Base-by-base conservation (phyloP, 768 basidiomycete genomes). In the Paxillus involutus region DNA sequence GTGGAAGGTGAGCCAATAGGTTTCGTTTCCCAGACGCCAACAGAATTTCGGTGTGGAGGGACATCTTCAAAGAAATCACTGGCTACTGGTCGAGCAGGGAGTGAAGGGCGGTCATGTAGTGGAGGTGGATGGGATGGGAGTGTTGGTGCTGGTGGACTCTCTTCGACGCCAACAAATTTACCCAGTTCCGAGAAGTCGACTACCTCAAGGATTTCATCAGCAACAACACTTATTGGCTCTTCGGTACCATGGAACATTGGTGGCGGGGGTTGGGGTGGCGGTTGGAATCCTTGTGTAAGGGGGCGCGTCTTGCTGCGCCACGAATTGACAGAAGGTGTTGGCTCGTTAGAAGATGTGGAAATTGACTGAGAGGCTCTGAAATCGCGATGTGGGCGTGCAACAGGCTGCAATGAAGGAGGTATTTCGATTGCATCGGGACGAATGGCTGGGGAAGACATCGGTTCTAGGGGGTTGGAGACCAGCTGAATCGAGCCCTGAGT, bases 141-240 rank as follows among this genome's bases (percentile, higher is more conserved):
- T 44, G 59, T 45, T 40, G 67, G 39, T 37, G 39, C 16, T 44
- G 49, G 44, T 29, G 49, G 47, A 36, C 52, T 29, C 13, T 65
- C 47, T 29, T 69, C 69, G 44, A 72, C 72, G 29, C 80, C 84
- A 11, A 88, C 76, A 55, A 92, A 81, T 71, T 82, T 86, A 41
- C 77, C 87, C 66, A 91, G 76, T 44, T 93, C 89, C 3, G 80
- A 80, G 59, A 91, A 93, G 62, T 92, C 89, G 7, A 93, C 81
- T n/a, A 88, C 80, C 62, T 91, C 89, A 3, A 91, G 77, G 51
- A 84, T 80, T 60, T 86, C 88, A 19, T 79, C 81, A 4, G 77
- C 68, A 50, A 71, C 69, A 40, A 76, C 69, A 16, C 72, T 71
- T n/a, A 87, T 56, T 10, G 67, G 56, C 36, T 64, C 70, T 16